A percentile compares a stretch with the other conserved stretches of the same genome.
Evolutionary conservation across 108 stramenopile species (phyloP).

Genomic region (Fragilaria crotonensis): DNA sequence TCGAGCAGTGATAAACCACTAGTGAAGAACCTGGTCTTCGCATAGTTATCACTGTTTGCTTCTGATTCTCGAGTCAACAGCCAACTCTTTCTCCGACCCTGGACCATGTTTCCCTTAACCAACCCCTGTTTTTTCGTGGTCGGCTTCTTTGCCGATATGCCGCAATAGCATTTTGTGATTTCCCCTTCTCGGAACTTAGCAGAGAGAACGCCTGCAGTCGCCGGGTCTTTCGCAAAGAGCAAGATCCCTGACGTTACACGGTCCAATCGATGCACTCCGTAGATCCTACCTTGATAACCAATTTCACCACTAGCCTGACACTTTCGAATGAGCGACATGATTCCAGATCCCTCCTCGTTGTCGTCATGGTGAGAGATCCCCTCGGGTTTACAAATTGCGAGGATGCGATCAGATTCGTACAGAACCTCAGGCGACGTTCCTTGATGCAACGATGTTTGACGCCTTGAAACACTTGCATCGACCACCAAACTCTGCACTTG

Average conservation of each 20-base stretch:
- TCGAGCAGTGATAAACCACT: slow-evolving; percentile 16
- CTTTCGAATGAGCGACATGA: slow-evolving; percentile 30
- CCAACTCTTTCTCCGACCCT: slow-evolving; percentile 64
- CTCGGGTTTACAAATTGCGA: slow-evolving; percentile 61
- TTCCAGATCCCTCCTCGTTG: slow-evolving; percentile 21
- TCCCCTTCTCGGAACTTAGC: slow-evolving; percentile 27
- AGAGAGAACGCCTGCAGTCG: slow-evolving; percentile 35
- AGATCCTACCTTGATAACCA: slow-evolving; percentile 36
- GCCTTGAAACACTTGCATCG: too few species aligned
- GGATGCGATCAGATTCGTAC: slow-evolving; percentile 49
- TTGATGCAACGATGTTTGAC: too few species aligned
- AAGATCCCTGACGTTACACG: slow-evolving; percentile 73
- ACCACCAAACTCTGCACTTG: too few species aligned
- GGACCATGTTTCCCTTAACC: slow-evolving; percentile 62
- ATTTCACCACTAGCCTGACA: slow-evolving; percentile 6
- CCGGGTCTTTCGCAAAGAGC: slow-evolving; percentile 56
- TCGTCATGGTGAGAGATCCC: slow-evolving; percentile 68
- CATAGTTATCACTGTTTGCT: slow-evolving; percentile 23
- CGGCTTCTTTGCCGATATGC: slow-evolving; percentile 57
- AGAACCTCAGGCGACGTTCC: slow-evolving; percentile 20
- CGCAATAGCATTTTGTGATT: slow-evolving; percentile 50
- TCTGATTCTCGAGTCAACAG: slow-evolving; percentile 19
- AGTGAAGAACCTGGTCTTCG: slow-evolving; percentile 69
- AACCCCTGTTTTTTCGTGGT: slow-evolving; percentile 72
- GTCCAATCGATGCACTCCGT: slow-evolving; percentile 78